phyloP scores from a whole-genome alignment of 2,329 filamentous ascomycete species.

The Fusarium pseudoanthophilum region DNA sequence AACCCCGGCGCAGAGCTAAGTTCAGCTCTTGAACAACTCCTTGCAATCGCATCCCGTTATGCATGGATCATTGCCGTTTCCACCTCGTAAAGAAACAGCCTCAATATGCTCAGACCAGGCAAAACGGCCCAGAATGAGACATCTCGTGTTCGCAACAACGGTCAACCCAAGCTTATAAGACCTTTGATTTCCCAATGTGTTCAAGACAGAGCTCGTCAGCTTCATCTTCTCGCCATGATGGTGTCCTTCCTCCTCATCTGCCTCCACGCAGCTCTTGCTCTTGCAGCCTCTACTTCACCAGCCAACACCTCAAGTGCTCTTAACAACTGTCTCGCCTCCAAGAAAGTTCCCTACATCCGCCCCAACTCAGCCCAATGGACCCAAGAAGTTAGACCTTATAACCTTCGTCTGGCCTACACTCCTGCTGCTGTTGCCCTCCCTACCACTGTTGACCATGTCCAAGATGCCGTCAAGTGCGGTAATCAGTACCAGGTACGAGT shows the following conservation, averaged over 20 bases:
- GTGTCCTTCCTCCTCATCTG: slow-evolving; percentile 8
- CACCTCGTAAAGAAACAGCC: slow-evolving; percentile 22
- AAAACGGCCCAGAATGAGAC: background rate
- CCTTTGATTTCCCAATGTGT: accelerated
- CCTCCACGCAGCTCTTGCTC: background rate
- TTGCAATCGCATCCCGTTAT: background rate
- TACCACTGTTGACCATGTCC: slow-evolving; percentile 52
- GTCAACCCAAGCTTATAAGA: background rate
- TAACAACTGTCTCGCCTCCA: slow-evolving; percentile 41
- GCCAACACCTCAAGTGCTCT: slow-evolving; percentile 20
- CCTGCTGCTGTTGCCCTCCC: slow-evolving; percentile 49
- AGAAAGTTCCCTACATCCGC: slow-evolving; percentile 33
- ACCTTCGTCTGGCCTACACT: slow-evolving; percentile 47
- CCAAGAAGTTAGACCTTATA: slow-evolving; percentile 48
- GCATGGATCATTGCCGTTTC: slow-evolving; percentile 13
- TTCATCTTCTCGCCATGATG: background rate
- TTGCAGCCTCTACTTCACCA: background rate
- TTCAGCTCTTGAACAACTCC: background rate
- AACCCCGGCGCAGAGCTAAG: background rate
- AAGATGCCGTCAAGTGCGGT: slow-evolving; percentile 59
- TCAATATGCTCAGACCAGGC: background rate
- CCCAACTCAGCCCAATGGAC: slow-evolving; percentile 46
- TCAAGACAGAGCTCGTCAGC: background rate
- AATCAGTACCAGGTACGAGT: slow-evolving; percentile 55
- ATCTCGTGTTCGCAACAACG: background rate